Conservation (phyloP, 73 alveolate genomes). For the Tetrahymena borealis region DNA sequence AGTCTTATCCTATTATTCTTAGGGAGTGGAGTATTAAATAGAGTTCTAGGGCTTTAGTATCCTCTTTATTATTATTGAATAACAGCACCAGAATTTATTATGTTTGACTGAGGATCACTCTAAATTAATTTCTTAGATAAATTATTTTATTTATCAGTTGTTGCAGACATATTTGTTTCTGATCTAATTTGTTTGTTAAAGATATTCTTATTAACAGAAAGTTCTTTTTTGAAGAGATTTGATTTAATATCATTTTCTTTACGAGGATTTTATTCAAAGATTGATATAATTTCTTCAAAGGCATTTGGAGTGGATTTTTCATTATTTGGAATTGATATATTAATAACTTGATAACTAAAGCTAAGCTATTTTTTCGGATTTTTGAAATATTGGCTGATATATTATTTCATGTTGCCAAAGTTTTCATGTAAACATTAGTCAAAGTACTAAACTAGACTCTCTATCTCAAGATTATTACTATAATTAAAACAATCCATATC, state of each 20-base stretch:
- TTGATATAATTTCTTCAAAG: neutral
- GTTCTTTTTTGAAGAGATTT: neutral
- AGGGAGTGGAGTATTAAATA: neutral
- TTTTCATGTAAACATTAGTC: neutral
- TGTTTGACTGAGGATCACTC: neutral
- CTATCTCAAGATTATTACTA: neutral
- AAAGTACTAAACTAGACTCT: neutral
- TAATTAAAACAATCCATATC: neutral
- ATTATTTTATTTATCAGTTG: neutral
- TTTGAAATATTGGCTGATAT: neutral
- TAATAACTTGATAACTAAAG: neutral
- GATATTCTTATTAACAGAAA: neutral
- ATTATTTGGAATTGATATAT: neutral
- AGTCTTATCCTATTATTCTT: no score
- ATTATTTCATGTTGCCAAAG: neutral
- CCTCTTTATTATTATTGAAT: neutral
- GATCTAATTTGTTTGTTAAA: neutral
- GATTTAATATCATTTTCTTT: neutral
- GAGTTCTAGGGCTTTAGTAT: neutral
- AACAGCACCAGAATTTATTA: neutral
- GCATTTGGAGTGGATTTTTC: neutral
- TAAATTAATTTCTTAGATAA: neutral
- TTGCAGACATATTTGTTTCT: neutral
- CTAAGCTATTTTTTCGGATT: neutral
- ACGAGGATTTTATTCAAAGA: neutral